A percentile compares a stretch with the other conserved stretches of the same genome.
These are phyloP conservation scores for Penicillium sp. DNA, from an alignment of 2,329 filamentous ascomycete species.

Conservation along the genomic window DNA sequence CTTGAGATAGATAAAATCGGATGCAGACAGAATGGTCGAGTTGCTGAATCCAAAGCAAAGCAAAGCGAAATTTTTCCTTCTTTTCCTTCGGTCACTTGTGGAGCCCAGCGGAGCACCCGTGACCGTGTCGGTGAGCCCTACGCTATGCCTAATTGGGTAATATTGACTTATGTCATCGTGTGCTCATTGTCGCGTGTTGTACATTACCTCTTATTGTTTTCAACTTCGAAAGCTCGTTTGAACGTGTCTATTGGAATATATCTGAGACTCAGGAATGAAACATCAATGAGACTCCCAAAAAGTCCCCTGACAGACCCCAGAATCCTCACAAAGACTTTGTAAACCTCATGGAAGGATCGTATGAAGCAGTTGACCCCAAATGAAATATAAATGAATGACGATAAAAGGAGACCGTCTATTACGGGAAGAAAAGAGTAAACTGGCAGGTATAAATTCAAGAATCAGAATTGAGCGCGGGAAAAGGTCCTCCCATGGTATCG, in stretches of 20 bases:
- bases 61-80: constrained; percentile 23
- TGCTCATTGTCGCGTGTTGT: constrained; percentile 1
- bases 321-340: background rate
- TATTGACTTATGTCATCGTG: constrained; percentile 19
- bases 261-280: background rate
- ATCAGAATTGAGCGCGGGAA: constrained; percentile 11
- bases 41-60: constrained; percentile 7
- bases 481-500: constrained; percentile 26
- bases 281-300: background rate
- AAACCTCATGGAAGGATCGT: background rate
- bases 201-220: background rate
- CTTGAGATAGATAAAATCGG: constrained; percentile 11
- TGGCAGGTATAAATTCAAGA: constrained; percentile 3
- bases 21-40: constrained; percentile 20
- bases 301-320: background rate
- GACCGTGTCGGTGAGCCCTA: constrained; percentile 20
- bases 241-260: background rate
- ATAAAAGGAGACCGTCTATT: background rate
- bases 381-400: background rate
- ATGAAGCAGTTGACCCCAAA: background rate
- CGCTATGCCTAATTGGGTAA: constrained; percentile 15
- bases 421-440: background rate
- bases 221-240: background rate
- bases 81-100: constrained; percentile 18
- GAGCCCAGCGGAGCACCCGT: constrained; percentile 28